Evolutionary conservation across 2,329 filamentous ascomycete genomes (phyloP), one percentile per base, ranked within the genome.

Genomic region (Cladosporium austrohemisphaericum): DNA sequence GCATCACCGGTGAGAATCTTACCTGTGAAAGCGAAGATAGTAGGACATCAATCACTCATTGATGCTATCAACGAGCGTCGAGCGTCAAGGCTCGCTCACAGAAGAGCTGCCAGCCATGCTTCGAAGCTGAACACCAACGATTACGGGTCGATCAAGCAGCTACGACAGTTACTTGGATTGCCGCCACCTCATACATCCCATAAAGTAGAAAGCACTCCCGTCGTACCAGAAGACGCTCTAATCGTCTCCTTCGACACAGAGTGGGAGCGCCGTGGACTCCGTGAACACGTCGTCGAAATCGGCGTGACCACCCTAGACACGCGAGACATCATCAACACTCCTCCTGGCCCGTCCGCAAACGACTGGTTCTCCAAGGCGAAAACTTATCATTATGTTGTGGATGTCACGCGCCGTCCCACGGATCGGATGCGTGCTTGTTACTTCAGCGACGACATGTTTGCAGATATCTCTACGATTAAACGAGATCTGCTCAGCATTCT

Each of bases 201-300:
- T 9, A 19, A 31, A 3, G n/a, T 22, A 3, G 14, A 20, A 16
- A 16, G 18, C 19, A 13, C 29, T 16, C 4, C 6, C 9, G 22
- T 13, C 16, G 2, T 29, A 7, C 47, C 47, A 2, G 13, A 43
- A 31, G 47, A 49, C 14, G 47, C 47, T 19, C 23, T 92, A 1
- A 85, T 95, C 53, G 71, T 94, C 47, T 82, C 79, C 54, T 73
- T 95, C 35, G 92, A 96, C 58, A 73, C 94, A 16, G 91, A 97
- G 66, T 81, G 83, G 2, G 86, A 85, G 52, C 90, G 95, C 64
- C 69, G 70, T 20, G 74, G 79, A 41, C 76, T 54, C 22, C 80
- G 16, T 70, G 75, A 40, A 70, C 78, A 55, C 11, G 77, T 96
- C 47, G 92, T 89, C 0, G 92, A 97, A 66, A 75, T 96, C 23